Conservation (phyloP, 208 protist species). For the Wallacemonas sp. region DNA sequence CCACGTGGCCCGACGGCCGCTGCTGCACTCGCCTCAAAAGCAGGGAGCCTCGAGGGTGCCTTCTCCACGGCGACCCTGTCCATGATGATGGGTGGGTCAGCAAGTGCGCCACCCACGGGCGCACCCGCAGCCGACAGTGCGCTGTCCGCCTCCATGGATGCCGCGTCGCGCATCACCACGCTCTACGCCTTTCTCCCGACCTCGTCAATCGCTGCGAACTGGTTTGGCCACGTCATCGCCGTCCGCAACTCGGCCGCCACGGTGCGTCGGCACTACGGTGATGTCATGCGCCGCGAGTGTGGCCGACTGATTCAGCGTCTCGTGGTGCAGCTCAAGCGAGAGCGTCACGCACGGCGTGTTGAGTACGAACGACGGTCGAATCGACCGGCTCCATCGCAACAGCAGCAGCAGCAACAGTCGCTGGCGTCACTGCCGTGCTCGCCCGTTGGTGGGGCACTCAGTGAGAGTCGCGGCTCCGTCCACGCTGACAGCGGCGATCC, state of each 20-base stretch:
- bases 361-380: not conserved
- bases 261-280: slow-evolving; percentile 42
- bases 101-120: too few relatives aligned
- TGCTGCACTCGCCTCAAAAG: too few relatives aligned
- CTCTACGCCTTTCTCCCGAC: slow-evolving; percentile 68
- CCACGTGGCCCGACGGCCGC: not conserved
- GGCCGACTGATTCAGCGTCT: slow-evolving; percentile 34
- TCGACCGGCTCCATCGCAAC: not conserved
- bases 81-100: too few relatives aligned
- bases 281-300: slow-evolving; percentile 45
- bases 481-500: not conserved
- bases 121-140: not conserved
- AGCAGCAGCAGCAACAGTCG: too few relatives aligned
- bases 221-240: slow-evolving; percentile 62
- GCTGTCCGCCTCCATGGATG: slow-evolving; percentile 26
- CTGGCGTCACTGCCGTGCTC: not conserved
- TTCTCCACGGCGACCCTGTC: too few relatives aligned
- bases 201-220: slow-evolving; percentile 51
- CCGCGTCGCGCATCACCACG: slow-evolving; percentile 44
- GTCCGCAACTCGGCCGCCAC: slow-evolving; percentile 53
- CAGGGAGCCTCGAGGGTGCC: too few relatives aligned
- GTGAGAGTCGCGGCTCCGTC: not conserved
- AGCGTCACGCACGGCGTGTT: slow-evolving; percentile 1
- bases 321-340: slow-evolving; percentile 26
- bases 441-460: not conserved